Percentiles rank a stretch among this genome's conserved stretches.
These are phyloP conservation scores for Paramecium biaurelia DNA, from an alignment of 73 alveolate species.

Conservation along the genomic window DNA sequence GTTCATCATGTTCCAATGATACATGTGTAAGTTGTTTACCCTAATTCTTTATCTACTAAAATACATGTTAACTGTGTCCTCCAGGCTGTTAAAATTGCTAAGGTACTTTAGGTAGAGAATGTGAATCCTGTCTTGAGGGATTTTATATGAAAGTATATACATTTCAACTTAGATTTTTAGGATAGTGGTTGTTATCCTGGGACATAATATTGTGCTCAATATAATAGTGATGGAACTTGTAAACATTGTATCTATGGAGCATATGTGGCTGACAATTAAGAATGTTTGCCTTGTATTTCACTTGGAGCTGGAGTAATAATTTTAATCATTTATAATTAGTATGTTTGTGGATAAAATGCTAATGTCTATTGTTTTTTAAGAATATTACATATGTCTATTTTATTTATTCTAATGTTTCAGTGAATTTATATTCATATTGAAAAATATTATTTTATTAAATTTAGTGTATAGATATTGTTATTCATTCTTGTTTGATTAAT, in stretches of 20 bases:
- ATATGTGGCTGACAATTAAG: background rate
- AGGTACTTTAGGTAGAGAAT: background rate
- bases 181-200: constrained; percentile 12
- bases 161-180: background rate
- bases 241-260: constrained; percentile 7
- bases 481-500: background rate
- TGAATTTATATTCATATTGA: background rate
- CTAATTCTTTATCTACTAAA: background rate
- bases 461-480: background rate
- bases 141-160: background rate
- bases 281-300: background rate
- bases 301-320: constrained; percentile 9
- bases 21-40: background rate
- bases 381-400: background rate
- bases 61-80: background rate
- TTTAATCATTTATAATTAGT: background rate
- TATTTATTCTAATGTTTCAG: background rate
- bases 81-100: background rate
- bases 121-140: background rate
- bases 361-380: background rate
- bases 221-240: constrained; percentile 35
- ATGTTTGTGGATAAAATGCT: constrained; percentile 3
- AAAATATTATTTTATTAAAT: background rate
- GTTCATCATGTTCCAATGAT: background rate
- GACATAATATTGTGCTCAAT: background rate